Base-by-base conservation (phyloP, 148 eudicot genomes). In the Rhododendron ferrugineum region DNA sequence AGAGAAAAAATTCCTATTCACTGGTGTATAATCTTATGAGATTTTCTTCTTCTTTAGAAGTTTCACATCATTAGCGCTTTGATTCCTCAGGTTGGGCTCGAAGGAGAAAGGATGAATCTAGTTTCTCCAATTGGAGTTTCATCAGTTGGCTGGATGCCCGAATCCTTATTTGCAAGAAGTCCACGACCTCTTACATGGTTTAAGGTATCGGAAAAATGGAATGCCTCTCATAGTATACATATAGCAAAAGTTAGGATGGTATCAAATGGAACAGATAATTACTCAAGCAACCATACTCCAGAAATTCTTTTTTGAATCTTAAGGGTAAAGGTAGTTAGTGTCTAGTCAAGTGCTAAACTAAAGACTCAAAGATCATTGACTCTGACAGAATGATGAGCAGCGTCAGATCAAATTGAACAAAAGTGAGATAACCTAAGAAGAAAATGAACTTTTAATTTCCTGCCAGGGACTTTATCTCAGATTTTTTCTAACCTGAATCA, bases 141-240 rank as follows among this genome's bases (percentile, higher is more conserved):
- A 78, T 82, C 89, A 22, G 94, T 89, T 34, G 92, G 90, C 23
- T 97, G 99, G 99, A 83, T 86, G 85, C 88, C 85, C 79, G 91
- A 89, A 83, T 91, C 91, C 80, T 79, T 90, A 76, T 88, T 85
- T 20, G 90, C 88, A 84, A 87, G 87, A 64, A 89, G 85, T 82
- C 92, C 88, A 56, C 93, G 86, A 84, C 96, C 99, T 32, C 90
- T 97, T 58, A 92, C 93, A 78, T 97, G 99, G 99, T 92, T 94
- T 82, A 97, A 94, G 99, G 99, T 97, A 93, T 20, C 22, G n/a
- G 15, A 44, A 42, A 58, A 58, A 58, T 20, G n/a, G 22, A 58
- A 58, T 1, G 26, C 10, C 64, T 58, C 64, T 58, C 26, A 22
- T 22, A 20, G n/a, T 58, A 1, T 20, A 22, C n/a, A 58, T 5